phyloP scores from a whole-genome alignment of 2,329 filamentous ascomycete species.

The Alternaria consortialis region DNA sequence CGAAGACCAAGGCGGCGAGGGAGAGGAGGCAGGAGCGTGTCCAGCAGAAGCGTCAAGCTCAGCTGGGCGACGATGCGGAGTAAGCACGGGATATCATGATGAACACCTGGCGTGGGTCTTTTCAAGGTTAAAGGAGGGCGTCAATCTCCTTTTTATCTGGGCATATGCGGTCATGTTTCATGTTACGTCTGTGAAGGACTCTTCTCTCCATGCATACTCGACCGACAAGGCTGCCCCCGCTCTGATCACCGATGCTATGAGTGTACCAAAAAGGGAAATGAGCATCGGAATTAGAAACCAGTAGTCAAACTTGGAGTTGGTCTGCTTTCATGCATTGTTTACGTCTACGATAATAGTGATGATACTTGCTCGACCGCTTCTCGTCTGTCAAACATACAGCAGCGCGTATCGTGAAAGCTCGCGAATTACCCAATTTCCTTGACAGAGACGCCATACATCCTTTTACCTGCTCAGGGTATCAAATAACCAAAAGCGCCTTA shows the following conservation, averaged over 20 bases:
- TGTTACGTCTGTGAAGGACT: conserved; percentile 54
- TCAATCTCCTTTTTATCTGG: conserved; percentile 52
- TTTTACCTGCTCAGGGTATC: conserved; percentile 22
- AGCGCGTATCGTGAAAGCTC: not conserved
- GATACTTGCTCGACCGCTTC: not conserved
- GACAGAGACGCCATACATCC: conserved; percentile 2
- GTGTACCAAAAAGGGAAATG: conserved; percentile 49
- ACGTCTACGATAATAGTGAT: conserved; percentile 5
- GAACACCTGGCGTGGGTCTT: conserved; percentile 54
- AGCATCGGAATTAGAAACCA: conserved; percentile 47
- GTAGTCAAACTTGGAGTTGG: conserved; percentile 44
- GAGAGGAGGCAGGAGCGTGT: conserved; percentile 97
- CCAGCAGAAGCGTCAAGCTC: conserved; percentile 86
- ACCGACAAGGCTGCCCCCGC: conserved; percentile 46
- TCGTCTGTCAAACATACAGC: not conserved
- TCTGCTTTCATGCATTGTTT: conserved; percentile 23
- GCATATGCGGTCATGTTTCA: conserved; percentile 56
- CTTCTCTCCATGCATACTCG: conserved; percentile 49
- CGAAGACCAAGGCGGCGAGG: conserved; percentile 99
- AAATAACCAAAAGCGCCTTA: conserved; percentile 18
- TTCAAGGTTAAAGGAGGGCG: conserved; percentile 52
- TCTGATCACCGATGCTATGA: conserved; percentile 48
- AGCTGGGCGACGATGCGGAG: conserved; percentile 74
- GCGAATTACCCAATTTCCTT: not conserved
- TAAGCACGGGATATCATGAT: conserved; percentile 49